Evolutionary conservation across 176 grass and related monocot genomes (phyloP).

Genomic region (Carex parvula): DNA sequence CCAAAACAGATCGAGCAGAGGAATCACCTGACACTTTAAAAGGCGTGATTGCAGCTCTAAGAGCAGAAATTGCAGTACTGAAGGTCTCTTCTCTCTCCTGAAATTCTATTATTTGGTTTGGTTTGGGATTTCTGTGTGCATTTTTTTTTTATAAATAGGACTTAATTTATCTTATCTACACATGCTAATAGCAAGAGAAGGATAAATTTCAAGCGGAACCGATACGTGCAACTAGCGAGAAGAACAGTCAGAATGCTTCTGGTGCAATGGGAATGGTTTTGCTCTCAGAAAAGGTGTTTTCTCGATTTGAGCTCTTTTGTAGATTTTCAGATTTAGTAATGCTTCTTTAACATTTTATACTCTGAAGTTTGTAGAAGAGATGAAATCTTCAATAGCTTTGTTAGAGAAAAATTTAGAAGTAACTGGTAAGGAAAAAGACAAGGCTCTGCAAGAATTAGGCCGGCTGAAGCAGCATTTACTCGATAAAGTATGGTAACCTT

Average conservation of each 20-base stretch:
- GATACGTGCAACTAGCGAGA: constrained; percentile 36
- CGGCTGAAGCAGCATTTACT: constrained; percentile 90
- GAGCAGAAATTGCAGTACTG: constrained; percentile 71
- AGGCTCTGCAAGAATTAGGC: constrained; percentile 73
- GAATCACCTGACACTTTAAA: constrained; percentile 47
- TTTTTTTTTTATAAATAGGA: not conserved
- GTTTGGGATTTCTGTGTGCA: constrained; percentile 7
- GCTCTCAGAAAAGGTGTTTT: constrained; percentile 14
- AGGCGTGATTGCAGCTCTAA: constrained; percentile 47
- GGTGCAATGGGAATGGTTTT: constrained; percentile 13
- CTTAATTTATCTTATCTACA: not conserved
- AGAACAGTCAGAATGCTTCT: constrained; percentile 27
- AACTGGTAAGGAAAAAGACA: constrained; percentile 54
- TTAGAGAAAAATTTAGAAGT: constrained; percentile 58
- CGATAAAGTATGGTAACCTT: constrained; percentile 58
- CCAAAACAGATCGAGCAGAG: constrained; percentile 36
- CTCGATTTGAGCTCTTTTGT: not conserved
- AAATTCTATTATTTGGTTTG: constrained; percentile 7
- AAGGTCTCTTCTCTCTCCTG: constrained; percentile 53
- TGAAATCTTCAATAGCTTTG: constrained; percentile 32
- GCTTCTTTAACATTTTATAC: constrained; percentile 22
- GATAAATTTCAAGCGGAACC: constrained; percentile 50
- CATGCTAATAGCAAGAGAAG: constrained; percentile 54
- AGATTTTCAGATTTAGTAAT: not conserved
- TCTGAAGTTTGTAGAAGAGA: constrained; percentile 77